Evolutionary conservation across 2,329 filamentous ascomycete species (phyloP).

Genomic region (Pseudovirgaria hyperparasitica): DNA sequence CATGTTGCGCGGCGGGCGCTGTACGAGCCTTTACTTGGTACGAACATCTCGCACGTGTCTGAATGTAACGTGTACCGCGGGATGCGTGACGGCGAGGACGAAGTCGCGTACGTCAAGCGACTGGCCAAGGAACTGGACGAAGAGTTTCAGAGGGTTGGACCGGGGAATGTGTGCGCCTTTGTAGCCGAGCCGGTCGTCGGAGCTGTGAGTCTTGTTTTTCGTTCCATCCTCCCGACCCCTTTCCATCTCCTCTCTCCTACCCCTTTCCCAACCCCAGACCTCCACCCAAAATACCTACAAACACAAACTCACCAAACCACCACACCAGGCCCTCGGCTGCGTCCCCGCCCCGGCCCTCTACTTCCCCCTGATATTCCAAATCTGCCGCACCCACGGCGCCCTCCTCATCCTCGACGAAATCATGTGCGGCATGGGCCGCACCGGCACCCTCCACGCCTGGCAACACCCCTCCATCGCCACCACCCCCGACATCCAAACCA

Average conservation of each 20-base stretch:
- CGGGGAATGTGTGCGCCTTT: conserved; percentile 57
- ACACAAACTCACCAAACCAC: background rate
- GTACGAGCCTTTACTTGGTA: conserved; percentile 47
- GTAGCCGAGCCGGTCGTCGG: conserved; percentile 63
- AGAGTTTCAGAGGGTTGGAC: conserved; percentile 51
- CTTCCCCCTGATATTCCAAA: conserved; percentile 49
- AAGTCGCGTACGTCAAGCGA: conserved; percentile 45
- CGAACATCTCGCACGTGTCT: conserved; percentile 48
- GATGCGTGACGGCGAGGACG: conserved; percentile 37
- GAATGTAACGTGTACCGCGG: conserved; percentile 55
- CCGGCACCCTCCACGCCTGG: conserved; percentile 49
- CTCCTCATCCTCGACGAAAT: conserved; percentile 71
- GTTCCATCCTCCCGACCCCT: conserved; percentile 52
- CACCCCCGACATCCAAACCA: conserved; percentile 51
- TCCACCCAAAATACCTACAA: background rate
- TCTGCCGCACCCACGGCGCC: conserved; percentile 60
- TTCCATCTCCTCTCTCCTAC: conserved; percentile 54
- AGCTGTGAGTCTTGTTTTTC: conserved; percentile 37
- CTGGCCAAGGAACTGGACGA: conserved; percentile 53
- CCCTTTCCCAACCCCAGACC: too few relatives aligned
- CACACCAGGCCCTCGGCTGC: conserved; percentile 54
- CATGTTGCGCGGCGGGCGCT: conserved; percentile 46
- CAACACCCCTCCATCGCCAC: conserved; percentile 42
- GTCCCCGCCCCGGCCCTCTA: conserved; percentile 56
- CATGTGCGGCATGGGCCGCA: conserved; percentile 55